These are phyloP conservation scores for Yamadazyma atmosphaerica DNA, from an alignment of 1,139 yeast genomes.

Conservation along the genomic window DNA sequence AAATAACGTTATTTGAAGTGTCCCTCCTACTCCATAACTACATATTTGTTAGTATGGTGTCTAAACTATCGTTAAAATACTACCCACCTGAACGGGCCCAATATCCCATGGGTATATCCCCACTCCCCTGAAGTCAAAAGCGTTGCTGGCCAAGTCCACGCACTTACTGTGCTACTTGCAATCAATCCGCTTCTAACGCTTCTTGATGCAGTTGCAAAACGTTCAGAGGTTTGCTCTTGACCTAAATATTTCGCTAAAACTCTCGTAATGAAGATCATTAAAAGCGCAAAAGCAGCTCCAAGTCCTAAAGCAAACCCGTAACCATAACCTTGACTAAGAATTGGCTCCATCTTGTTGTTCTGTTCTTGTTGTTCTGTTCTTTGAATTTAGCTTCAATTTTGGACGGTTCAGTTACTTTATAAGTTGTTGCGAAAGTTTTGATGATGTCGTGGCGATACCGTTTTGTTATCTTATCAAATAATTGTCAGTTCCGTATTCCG, in stretches of 20 bases:
- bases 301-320: constrained; percentile 41
- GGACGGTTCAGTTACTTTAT: too few relatives aligned
- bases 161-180: constrained; percentile 36
- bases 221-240: constrained; percentile 39
- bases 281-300: constrained; percentile 41
- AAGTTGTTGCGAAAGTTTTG: too few relatives aligned
- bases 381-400: too few relatives aligned
- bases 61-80: too few relatives aligned
- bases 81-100: constrained; percentile 49
- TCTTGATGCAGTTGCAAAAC: constrained; percentile 41
- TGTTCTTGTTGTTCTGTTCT: neutral
- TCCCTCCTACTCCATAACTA: constrained; percentile 73
- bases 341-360: constrained; percentile 17
- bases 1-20: constrained; percentile 70
- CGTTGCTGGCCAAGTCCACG: constrained; percentile 47
- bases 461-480: constrained; percentile 5
- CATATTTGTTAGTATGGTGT: too few relatives aligned
- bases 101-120: constrained; percentile 32
- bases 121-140: constrained; percentile 33
- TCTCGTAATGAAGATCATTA: constrained; percentile 35
- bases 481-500: too few relatives aligned
- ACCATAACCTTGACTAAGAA: constrained; percentile 27
- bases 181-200: constrained; percentile 37
- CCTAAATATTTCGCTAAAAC: constrained; percentile 30
- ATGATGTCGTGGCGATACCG: neutral